Conservation (phyloP, 2,329 filamentous ascomycete genomes). For the Colletotrichum falcatum region DNA sequence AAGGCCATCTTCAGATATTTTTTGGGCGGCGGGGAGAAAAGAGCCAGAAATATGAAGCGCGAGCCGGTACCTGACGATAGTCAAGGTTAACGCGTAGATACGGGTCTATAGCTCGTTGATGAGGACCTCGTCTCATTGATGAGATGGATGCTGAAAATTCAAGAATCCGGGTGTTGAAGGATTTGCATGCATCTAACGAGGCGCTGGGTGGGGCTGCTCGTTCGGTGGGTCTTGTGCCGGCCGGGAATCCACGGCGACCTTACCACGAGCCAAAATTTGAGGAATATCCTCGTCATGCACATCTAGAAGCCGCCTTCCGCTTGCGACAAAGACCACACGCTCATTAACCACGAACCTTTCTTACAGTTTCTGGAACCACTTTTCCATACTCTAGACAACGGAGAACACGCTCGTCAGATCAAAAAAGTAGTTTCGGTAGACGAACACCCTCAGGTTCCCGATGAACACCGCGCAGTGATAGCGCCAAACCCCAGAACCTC, state of each 20-base stretch:
- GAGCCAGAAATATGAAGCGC: too few relatives aligned
- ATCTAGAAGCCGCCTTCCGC: constrained; percentile 22
- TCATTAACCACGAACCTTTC: constrained; percentile 5
- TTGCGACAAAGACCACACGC: constrained; percentile 43
- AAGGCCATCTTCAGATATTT: constrained; percentile 51
- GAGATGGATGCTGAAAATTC: constrained; percentile 38
- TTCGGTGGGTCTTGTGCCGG: constrained; percentile 22
- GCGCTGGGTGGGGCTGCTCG: constrained; percentile 6
- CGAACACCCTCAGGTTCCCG: not conserved
- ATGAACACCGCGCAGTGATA: constrained; percentile 26
- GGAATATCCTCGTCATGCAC: constrained; percentile 37
- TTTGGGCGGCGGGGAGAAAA: not conserved
- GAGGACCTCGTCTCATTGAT: constrained; percentile 3
- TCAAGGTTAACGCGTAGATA: constrained; percentile 7
- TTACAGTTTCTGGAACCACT: not conserved
- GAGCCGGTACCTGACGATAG: not conserved
- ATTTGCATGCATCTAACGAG: constrained; percentile 38
- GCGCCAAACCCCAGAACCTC: constrained; percentile 30
- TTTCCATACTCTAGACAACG: not conserved
- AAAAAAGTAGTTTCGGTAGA: not conserved
- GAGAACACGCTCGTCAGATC: not conserved
- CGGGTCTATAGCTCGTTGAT: not conserved
- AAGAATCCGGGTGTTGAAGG: constrained; percentile 26
- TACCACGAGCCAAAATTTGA: constrained; percentile 37
- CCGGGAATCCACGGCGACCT: constrained; percentile 32